Evolutionary conservation across 257 asterid species (phyloP), one percentile per base, ranked within the genome.

Genomic region (Solanum clarkiae): DNA sequence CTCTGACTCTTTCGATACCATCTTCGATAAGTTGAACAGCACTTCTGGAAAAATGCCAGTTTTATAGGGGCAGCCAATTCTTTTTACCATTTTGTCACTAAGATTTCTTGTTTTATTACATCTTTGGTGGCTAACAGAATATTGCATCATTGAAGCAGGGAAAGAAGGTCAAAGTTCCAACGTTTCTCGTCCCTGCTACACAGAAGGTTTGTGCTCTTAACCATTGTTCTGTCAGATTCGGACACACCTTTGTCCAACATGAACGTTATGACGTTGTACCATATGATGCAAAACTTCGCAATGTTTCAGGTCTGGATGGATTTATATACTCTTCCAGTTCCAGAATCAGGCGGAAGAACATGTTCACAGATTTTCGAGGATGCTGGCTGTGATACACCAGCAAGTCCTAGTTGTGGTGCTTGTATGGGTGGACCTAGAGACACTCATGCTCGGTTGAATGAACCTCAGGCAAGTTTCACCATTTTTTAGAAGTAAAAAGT

Each of bases 331-430:
- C 91, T 93, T 84, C 93, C 95, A 1, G 98, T 96, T 80, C 98
- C 97, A 18, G 98, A 95, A 79, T 90, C 98, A 1, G 96, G 95
- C 32, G 99, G 99, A 57, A 94, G 93, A 88, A 96, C 99, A 26
- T 95, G 99, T 88, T 93, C 98, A 4, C 95, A 95, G 91, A 95
- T 95, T 85, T 96, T 96, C 81, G 97, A 95, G 86, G 99, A 96
- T 88, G 98, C 97, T 49, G 97, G 98, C 60, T 96, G 99, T 69
- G 98, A 95, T 89, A 93, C 98, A 11, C 99, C 99, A 44, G 86
- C 98, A n/a, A 95, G 99, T 91, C 98, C 98, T 26, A 90, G 94
- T 63, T 96, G 99, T 17, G 97, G 96, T 85, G 99, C 99, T 84
- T 97, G 98, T 87, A 88, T 93, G 91, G 97, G 98, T 55, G 98